phyloP scores from a whole-genome alignment of 1,284 basidiomycete genomes.

The Leccinum griseonigrum region DNA sequence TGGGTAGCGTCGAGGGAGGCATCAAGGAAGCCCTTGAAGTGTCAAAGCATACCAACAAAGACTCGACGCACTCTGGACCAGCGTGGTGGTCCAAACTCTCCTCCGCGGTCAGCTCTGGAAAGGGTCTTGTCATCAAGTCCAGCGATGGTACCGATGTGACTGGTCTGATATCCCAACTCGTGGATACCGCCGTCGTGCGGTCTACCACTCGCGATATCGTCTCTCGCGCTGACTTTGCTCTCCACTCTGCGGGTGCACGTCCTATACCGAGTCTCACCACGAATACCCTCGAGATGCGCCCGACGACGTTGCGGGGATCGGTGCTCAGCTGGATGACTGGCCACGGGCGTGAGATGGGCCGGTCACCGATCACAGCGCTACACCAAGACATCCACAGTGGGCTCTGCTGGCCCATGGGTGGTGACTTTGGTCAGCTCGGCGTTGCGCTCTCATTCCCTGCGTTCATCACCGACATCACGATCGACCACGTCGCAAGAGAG shows the following conservation, averaged over 20 bases:
- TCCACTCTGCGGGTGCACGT: constrained; percentile 79
- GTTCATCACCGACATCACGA: constrained; percentile 73
- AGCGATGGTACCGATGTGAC: constrained; percentile 77
- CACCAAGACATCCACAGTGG: constrained; percentile 82
- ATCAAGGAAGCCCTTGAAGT: constrained; percentile 70
- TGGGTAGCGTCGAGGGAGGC: constrained; percentile 64
- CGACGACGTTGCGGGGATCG: constrained; percentile 41
- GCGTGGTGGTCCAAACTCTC: constrained; percentile 50
- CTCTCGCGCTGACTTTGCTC: constrained; percentile 80
- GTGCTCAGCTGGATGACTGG: constrained; percentile 58
- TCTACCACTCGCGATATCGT: constrained; percentile 75
- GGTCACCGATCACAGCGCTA: constrained; percentile 80
- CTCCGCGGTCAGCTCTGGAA: constrained; percentile 40
- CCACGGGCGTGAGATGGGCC: constrained; percentile 63
- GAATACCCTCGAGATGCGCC: constrained; percentile 66
- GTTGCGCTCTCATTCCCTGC: constrained; percentile 73
- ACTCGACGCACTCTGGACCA: constrained; percentile 30
- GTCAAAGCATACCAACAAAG: constrained; percentile 48
- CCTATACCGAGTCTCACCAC: constrained; percentile 83
- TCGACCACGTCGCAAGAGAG: constrained; percentile 85
- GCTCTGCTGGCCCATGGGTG: constrained; percentile 91
- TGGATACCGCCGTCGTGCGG: constrained; percentile 67
- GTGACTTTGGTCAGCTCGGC: constrained; percentile 76
- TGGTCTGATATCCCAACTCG: constrained; percentile 65
- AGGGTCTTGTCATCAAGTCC: constrained; percentile 65